Evolutionary conservation across 2,329 filamentous ascomycete species (phyloP).

Genomic region (Dendryphion nanum): DNA sequence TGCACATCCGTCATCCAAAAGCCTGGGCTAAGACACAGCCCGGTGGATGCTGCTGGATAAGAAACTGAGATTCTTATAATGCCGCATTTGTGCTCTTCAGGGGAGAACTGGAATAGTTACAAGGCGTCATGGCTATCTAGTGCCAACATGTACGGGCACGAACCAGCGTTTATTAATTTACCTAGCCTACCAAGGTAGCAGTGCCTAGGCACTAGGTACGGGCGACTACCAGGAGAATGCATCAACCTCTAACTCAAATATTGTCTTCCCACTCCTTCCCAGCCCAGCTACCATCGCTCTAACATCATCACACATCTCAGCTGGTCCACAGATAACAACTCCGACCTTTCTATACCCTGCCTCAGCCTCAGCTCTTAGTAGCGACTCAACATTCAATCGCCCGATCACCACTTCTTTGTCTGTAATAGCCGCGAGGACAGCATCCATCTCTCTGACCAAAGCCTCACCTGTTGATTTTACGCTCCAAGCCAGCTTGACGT

Average conservation of each 20-base stretch:
- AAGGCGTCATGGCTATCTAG: too few species aligned
- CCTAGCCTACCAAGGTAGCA: too few species aligned
- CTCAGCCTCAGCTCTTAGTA: conserved; percentile 33
- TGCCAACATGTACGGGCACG: too few species aligned
- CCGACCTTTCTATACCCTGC: conserved; percentile 32
- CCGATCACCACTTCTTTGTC: conserved; percentile 4
- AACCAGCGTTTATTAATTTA: too few species aligned
- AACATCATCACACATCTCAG: conserved; percentile 42
- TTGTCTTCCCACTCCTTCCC: conserved; percentile 7
- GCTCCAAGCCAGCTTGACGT: conserved; percentile 34
- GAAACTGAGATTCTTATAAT: too few species aligned
- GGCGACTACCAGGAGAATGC: conserved; percentile 6
- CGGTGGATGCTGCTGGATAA: too few species aligned
- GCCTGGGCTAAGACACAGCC: too few species aligned
- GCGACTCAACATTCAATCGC: conserved; percentile 29
- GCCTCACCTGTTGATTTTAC: not conserved
- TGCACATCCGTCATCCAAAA: too few species aligned
- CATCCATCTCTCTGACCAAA: not conserved
- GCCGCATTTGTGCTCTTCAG: too few species aligned
- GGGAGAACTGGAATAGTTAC: too few species aligned
- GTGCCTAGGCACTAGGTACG: too few species aligned
- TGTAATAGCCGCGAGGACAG: not conserved
- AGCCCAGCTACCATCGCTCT: conserved; percentile 27
- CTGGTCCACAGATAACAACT: conserved; percentile 44
- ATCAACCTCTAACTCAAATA: conserved; percentile 8